Base-by-base conservation (phyloP, 2,329 filamentous ascomycete species). In the Massarina eburnea region DNA sequence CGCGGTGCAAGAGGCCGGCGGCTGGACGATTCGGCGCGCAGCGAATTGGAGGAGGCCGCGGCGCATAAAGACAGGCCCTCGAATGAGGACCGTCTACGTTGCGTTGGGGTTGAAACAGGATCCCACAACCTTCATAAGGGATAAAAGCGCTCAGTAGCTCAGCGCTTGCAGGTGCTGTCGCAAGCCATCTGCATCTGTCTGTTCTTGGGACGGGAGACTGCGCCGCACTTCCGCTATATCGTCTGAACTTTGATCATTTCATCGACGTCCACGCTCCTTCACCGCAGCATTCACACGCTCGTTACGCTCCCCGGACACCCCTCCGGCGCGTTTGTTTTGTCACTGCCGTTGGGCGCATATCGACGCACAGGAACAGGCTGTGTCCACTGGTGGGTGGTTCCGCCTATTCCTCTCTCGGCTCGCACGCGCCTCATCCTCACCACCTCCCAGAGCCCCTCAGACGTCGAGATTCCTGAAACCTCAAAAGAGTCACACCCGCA, bases 121-220 rank as follows among this genome's bases (percentile, higher is more conserved):
- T 49, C 49, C 42, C 42, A 56, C 47, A 48, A 55, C 52, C 57
- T 47, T 57, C 51, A 30, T 4, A n/a, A 24, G 18, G 20, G 35
- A 60, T 57, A 58, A 57, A 57, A 50, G 53, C 43, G 46, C 27
- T 6, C 35, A 43, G 39, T 44, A 52, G 43, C 51, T 57, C 61
- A 63, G 64, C 64, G 65, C 61, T 62, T 67, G 62, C 42, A 52
- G 46, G 46, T 40, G 47, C 27, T n/a, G n/a, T n/a, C n/a, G n/a
- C 33, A 32, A 43, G 51, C 49, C n/a, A n/a, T 33, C 17, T 33
- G 30, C n/a, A n/a, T 33, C 17, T 33, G 51, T 30, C 39, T 54
- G 43, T 53, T 37, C 48, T 50, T 48, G 43, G 35, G 39, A 21
- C 29, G 19, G 41, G 45, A 44, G 46, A 45, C 48, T 39, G 47